Base-by-base conservation (phyloP, 2,329 filamentous ascomycete species). In the Aspergillus felis region DNA sequence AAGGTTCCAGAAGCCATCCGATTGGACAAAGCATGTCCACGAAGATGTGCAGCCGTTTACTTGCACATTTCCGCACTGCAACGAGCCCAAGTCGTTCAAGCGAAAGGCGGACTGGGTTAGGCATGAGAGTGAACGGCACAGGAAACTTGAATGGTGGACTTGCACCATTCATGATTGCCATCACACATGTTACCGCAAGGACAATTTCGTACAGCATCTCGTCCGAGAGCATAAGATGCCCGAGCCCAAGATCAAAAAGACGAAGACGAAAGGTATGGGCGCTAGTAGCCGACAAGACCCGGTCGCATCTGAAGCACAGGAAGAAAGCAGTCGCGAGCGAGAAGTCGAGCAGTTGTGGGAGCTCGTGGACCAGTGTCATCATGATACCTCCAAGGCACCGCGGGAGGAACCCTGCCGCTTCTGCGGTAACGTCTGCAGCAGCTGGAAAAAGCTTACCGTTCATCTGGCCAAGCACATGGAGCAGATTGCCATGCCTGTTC, bases 11-110 rank as follows among this genome's bases (percentile, higher is more conserved):
- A 96, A 96, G 73, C 92, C 92, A 17, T 96, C 92, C 0, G 92
- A 97, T 74, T 97, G 92, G 92, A 96, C 92, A 1, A 96, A 97
- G 72, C 92, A 97, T 68, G 90, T 97, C 0, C 91, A 96, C 66
- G 92, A 96, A 74, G 92, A 97, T 70, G 86, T 96, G 1, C 90
- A 94, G 70, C 92, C 92, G 0, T 96, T 96, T 65, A 95, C 91
- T 3, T 97, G 92, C 74, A 96, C 92, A 0, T 96, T 93, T 78
- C 86, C 89, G 2, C 82, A 85, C 52, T 96, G 92, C 70, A 83
- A 84, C 8, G 91, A 96, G 50, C 87, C 90, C 20, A 96, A 95
- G 74, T 92, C 91, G 38, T 97, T 96, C 80, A 96, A 96, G 76
- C 85, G 92, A 50, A 97, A 96, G 75, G 92, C 92, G 14, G 92